A percentile compares a stretch with the other conserved stretches of the same genome.
These are phyloP conservation scores for Pyrenophora teres DNA, from an alignment of 2,329 filamentous ascomycete species.

Conservation along the genomic window DNA sequence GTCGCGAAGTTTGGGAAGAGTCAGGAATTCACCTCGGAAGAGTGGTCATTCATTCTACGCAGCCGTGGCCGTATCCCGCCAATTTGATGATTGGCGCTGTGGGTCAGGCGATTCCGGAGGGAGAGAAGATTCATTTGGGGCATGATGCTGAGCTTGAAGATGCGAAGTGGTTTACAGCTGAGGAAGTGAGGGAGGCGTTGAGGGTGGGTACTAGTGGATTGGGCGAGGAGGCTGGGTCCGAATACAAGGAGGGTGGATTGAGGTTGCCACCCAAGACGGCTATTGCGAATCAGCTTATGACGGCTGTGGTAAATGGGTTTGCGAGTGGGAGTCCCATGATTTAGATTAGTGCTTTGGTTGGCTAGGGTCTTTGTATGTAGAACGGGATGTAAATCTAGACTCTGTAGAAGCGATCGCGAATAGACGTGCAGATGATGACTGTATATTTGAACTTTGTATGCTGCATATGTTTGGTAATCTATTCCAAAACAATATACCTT, in stretches of 20 bases:
- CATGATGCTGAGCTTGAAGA: slow-evolving; percentile 91
- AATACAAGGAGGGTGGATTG: slow-evolving; percentile 76
- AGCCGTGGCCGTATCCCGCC: slow-evolving; percentile 60
- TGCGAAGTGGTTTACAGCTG: slow-evolving; percentile 84
- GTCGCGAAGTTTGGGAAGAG: slow-evolving; percentile 59
- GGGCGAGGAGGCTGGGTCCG: slow-evolving; percentile 65
- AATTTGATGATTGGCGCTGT: slow-evolving; percentile 69
- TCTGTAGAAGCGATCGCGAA: background rate
- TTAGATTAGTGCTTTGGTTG: slow-evolving; percentile 19
- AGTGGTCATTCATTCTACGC: slow-evolving; percentile 57
- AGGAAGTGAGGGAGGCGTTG: slow-evolving; percentile 79
- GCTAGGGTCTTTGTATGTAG: background rate
- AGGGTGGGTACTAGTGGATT: slow-evolving; percentile 68
- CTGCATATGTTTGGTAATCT: slow-evolving; percentile 8
- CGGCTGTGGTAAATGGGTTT: slow-evolving; percentile 78
- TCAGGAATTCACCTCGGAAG: slow-evolving; percentile 54
- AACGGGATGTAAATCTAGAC: background rate
- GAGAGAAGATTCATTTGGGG: slow-evolving; percentile 79
- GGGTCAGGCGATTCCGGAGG: slow-evolving; percentile 78
- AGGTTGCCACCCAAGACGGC: slow-evolving; percentile 83
- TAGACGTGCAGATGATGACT: slow-evolving; percentile 7
- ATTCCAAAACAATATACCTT: slow-evolving; percentile 94
- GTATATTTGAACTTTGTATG: slow-evolving; percentile 4
- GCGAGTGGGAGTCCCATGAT: slow-evolving; percentile 58
- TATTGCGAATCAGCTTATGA: slow-evolving; percentile 88